These are phyloP conservation scores for Linnemannia schmuckeri DNA, from an alignment of 192 early-diverging fungal species.

Conservation along the genomic window DNA sequence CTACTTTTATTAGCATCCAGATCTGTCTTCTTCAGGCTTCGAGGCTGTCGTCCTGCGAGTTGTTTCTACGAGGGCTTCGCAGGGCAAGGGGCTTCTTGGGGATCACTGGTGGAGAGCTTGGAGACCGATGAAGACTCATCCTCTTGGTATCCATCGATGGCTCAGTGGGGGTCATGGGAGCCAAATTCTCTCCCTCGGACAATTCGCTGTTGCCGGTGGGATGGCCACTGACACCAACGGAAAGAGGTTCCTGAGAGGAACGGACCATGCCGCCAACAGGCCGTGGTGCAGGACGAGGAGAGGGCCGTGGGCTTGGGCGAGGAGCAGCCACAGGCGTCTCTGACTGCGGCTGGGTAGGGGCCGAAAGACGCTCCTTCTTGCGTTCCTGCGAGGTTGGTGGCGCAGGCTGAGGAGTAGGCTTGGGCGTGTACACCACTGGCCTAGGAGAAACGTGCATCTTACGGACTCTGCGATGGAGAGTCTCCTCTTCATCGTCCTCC, in stretches of 20 bases:
- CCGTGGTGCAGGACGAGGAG: conserved; percentile 24
- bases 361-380: background rate
- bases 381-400: background rate
- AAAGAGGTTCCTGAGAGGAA: conserved; percentile 3
- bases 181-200: background rate
- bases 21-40: background rate
- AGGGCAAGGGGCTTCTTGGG: conserved; percentile 46
- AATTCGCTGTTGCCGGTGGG: background rate
- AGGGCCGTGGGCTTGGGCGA: conserved; percentile 27
- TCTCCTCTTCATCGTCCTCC: conserved; percentile 49
- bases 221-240: background rate
- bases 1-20: conserved; percentile 7
- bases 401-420: conserved; percentile 7
- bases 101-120: conserved; percentile 22
- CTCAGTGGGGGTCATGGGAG: background rate
- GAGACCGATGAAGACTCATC: conserved; percentile 16
- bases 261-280: conserved; percentile 31
- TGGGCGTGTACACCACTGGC: background rate
- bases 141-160: conserved; percentile 1
- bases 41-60: background rate
- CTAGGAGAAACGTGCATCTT: conserved; percentile 13
- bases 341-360: background rate
- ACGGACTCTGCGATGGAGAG: conserved; percentile 27
- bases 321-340: conserved; percentile 29
- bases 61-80: conserved; percentile 7